Evolutionary conservation across 768 basidiomycete species (phyloP), one percentile per base, ranked within the genome.

Genomic region (Boletus sp.): DNA sequence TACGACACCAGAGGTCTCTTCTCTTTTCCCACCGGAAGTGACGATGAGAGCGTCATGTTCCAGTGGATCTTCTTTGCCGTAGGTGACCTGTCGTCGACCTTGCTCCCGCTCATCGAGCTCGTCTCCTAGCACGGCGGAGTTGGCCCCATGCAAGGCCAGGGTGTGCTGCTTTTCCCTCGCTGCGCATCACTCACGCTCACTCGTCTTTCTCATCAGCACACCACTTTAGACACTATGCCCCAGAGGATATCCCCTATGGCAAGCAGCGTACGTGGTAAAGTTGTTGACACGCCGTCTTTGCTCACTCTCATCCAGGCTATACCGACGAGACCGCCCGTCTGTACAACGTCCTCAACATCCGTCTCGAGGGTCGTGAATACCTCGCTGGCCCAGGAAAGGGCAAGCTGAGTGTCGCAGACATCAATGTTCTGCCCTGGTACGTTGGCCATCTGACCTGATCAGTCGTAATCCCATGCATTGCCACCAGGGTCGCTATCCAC

Each of bases 31-130:
- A 72, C 81, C 4, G 77, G 83, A 5, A 72, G 68, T 17, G 76
- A 88, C 42, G 76, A 84, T 33, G 83, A 85, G 62, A 87, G 83
- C 63, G 84, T 88, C 71, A 77, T 83, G 73, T 64, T 90, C 23
- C 90, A 91, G 64, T 95, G 91, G 93, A 83, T 93, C 48, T 90
- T 93, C 75, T 94, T 93, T 59, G 80, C 84, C 14, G 86, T 86
- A 56, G 52, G 80, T 61, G 4, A 11, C 19, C 1, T 23, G 5
- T 5, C 4, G 11, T n/a, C 10, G 5, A 0, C 27, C 7, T 34
- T 9, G 27, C 17, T 35, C 25, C 37, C 25, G 6, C 45, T 63
- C 44, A 48, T 15, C 35, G 39, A 47, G 3, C 8, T 15, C 11
- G 38, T 45, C 37, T 11, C 40, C 13, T 65, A 89, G 85, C 88